Conservation (phyloP, 2,329 filamentous ascomycete species). For the Penicillium sp. region DNA sequence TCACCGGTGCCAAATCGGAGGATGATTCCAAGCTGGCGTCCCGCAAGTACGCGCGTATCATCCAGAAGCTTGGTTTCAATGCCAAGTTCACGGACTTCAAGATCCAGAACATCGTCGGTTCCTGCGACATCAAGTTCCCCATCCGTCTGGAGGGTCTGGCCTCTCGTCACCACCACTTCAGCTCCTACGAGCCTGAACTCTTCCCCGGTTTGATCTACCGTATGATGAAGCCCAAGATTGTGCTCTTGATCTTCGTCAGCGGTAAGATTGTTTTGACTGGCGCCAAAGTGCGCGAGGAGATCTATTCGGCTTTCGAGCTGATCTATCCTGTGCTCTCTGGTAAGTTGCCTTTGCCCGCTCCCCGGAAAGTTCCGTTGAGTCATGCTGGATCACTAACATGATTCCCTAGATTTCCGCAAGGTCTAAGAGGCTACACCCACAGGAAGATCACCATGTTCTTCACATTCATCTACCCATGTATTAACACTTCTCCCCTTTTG, state of each 20-base stretch:
- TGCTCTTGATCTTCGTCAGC: constrained; percentile 94
- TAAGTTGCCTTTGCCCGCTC: constrained; percentile 45
- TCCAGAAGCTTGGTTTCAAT: constrained; percentile 99
- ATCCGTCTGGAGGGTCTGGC: constrained; percentile 95
- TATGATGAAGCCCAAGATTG: constrained; percentile 99
- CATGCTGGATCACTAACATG: constrained; percentile 1
- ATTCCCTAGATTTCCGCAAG: constrained; percentile 61
- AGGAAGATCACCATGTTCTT: constrained; percentile 22
- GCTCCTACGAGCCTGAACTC: constrained; percentile 96
- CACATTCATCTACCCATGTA: constrained; percentile 26
- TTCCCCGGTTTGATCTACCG: constrained; percentile 99
- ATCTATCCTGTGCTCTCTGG: constrained; percentile 94
- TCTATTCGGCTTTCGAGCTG: constrained; percentile 95
- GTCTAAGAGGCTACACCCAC: constrained; percentile 44
- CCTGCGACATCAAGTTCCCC: constrained; percentile 99
- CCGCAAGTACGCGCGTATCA: constrained; percentile 97
- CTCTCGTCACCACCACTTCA: constrained; percentile 98
- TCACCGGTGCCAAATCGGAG: constrained; percentile 96
- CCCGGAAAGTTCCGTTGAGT: constrained; percentile 23
- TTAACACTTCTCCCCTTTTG: constrained; percentile 29
- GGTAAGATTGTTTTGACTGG: constrained; percentile 98
- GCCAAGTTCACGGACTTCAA: constrained; percentile 99
- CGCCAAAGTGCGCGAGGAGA: constrained; percentile 97
- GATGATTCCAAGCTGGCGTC: constrained; percentile 97
- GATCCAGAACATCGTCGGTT: constrained; percentile 99